These are phyloP conservation scores for Hyaloperonospora brassicae DNA, from an alignment of 352 stramenopile species.

Conservation along the genomic window DNA sequence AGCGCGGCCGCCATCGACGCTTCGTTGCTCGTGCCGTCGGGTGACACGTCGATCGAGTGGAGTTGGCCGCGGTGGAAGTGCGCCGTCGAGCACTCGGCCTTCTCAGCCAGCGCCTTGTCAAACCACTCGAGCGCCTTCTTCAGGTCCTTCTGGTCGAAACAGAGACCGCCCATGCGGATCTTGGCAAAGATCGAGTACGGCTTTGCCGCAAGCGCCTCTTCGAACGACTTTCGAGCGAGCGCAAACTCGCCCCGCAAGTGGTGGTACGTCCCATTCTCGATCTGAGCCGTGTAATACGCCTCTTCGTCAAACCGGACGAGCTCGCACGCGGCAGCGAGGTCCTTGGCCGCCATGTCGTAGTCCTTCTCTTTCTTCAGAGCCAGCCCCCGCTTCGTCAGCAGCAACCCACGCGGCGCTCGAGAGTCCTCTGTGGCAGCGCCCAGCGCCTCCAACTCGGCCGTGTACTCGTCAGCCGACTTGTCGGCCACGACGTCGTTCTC, in stretches of 20 bases:
- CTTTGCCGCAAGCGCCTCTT: slow-evolving; percentile 51
- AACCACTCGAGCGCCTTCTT: slow-evolving; percentile 68
- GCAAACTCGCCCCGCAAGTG: slow-evolving; percentile 74
- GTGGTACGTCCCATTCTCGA: slow-evolving; percentile 71
- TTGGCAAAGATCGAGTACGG: slow-evolving; percentile 71
- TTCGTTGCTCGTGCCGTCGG: slow-evolving; percentile 45
- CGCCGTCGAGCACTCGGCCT: slow-evolving; percentile 59
- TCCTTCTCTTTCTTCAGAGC: slow-evolving; percentile 57
- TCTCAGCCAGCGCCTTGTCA: slow-evolving; percentile 58
- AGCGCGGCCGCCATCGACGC: slow-evolving; percentile 46
- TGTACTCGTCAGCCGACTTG: slow-evolving; percentile 53
- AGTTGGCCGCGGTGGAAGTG: slow-evolving; percentile 80
- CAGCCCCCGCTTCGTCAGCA: slow-evolving; percentile 56
- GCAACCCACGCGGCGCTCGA: slow-evolving; percentile 32
- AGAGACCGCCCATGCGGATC: slow-evolving; percentile 74
- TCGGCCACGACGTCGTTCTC: slow-evolving; percentile 56
- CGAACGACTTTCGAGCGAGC: slow-evolving; percentile 53
- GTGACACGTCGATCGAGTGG: slow-evolving; percentile 62
- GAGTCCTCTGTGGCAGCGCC: slow-evolving; percentile 19
- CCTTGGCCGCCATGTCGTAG: slow-evolving; percentile 53
- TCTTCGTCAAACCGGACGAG: slow-evolving; percentile 41
- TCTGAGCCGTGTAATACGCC: slow-evolving; percentile 66
- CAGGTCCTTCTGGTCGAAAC: slow-evolving; percentile 78
- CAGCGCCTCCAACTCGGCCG: slow-evolving; percentile 37
- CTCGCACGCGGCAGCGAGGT: slow-evolving; percentile 46